Percentiles rank a stretch among this genome's conserved stretches.
These are phyloP conservation scores for Pseudogymnoascus sp. DNA, from an alignment of 2,329 filamentous ascomycete genomes.

Conservation along the genomic window DNA sequence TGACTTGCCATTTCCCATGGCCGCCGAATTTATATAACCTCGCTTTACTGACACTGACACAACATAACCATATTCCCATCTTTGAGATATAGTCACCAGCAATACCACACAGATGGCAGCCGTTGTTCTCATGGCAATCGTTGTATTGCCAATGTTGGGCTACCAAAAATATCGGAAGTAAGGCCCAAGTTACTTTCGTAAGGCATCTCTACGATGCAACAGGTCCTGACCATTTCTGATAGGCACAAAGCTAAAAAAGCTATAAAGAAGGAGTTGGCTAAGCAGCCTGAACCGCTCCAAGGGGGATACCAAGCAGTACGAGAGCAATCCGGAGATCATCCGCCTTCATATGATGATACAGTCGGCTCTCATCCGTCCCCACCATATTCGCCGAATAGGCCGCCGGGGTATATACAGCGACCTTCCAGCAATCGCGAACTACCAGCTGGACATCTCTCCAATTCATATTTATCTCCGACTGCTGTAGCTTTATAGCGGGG, in stretches of 20 bases:
- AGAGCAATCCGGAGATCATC: neutral
- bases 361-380: neutral
- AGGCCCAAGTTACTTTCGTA: neutral
- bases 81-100: neutral
- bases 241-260: constrained; percentile 2
- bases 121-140: neutral
- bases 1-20: neutral
- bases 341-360: constrained; percentile 2
- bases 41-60: too few relatives aligned
- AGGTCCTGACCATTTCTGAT: neutral
- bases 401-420: neutral
- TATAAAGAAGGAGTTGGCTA: neutral
- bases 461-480: neutral
- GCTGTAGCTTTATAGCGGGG: neutral
- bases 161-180: constrained; percentile 3
- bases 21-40: neutral
- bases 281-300: neutral
- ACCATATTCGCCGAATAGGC: neutral
- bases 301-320: neutral
- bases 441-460: neutral
- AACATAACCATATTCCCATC: neutral
- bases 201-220: neutral
- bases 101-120: neutral
- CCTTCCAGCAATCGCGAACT: neutral
- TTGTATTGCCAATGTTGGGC: neutral